Base-by-base conservation (phyloP, 495 filamentous ascomycete species). In the Lichenothelia convexa region DNA sequence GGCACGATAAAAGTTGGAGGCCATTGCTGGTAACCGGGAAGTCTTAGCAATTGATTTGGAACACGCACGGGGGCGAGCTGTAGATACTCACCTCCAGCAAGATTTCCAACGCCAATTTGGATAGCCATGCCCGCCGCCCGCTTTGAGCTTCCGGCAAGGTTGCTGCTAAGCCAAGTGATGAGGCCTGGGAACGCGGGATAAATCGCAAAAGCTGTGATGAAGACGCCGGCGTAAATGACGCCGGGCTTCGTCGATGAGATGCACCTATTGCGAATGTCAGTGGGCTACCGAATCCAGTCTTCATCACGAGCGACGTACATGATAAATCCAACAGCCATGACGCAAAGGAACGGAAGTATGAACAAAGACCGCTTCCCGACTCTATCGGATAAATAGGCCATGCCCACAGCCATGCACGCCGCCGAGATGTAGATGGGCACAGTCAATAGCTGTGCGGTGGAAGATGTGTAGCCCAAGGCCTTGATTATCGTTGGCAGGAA, bases 1-100 rank as follows among this genome's bases (percentile, higher is more conserved):
- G 4, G 58, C 42, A 12, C 79, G 70, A 46, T 85, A 86, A 52
- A 86, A 83, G 45, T 85, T 83, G 1, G 71, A 72, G 0, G 78
- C 68, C 70, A 84, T 80, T 1, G 77, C 62, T 67, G 17, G 13
- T 13, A 27, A 13, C 7, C 24, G 7, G 24, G 13, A 27, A 27
- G 24, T 27, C 24, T 7, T 27, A 13, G 13, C 24, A 13, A 13
- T 27, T 27, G 24, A 27, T 27, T 13, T 27, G 40, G 40, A 15
- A 37, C 12, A 35, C 6, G 18, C 4, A 13, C 16, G 1, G 8
- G 21, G 1, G 7, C 19, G 16, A 40, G 3, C 13, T n/a, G n/a
- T n/a, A n/a, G n/a, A 11, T n/a, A 50, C 47, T 39, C 33, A 53
- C 49, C 50, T 21, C 80, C 80, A 15, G 70, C 75, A 3, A 85